Base-by-base conservation (phyloP, 2,329 filamentous ascomycete genomes). In the Juglanconis juglandina region DNA sequence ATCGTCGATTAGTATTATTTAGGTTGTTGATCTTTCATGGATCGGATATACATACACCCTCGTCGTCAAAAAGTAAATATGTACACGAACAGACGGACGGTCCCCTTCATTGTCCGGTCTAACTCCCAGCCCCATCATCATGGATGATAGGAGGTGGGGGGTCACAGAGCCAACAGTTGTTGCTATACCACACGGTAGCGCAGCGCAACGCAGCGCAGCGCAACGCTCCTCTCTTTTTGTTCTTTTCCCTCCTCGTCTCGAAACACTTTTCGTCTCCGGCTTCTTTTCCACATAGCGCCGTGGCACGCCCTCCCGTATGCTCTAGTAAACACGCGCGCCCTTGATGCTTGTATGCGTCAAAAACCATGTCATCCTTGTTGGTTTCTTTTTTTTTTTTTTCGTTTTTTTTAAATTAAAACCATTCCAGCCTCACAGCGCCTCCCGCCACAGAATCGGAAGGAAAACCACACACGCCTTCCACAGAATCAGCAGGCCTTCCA, bases 391-490 rank as follows among this genome's bases (percentile, higher is more conserved):
- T n/a, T n/a, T n/a, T n/a, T n/a, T n/a, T n/a, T n/a, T n/a, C n/a
- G n/a, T 17, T 11, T 39, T 13, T 11, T 30, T 14, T 24, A 3
- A 10, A 24, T 24, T 34, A 17, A 32, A 24, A 14, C 30, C 9
- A 42, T 72, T 77, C 37, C 1, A 51, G 1, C 34, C 34, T 59
- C 58, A 71, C 42, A 66, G 58, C 58, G 87, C 67, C 77, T 96
- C 91, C 39, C 83, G 82, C 71, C 87, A 86, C 70, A 96, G 86
- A 67, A 92, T 91, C 3, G 92, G 92, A 67, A 95, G 79, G 69
- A 96, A 93, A 13, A 96, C 91, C 53, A 88, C 77, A 67, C 87
- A 90, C 0, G 92, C 92, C 66, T 87, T 95, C 81, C 84, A 92
- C 60, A 96, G 86, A 54, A 96, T 87, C 64, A 87, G 74, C 4